Conservation (phyloP, 768 basidiomycete genomes). For the Udeniomyces megalosporus region DNA sequence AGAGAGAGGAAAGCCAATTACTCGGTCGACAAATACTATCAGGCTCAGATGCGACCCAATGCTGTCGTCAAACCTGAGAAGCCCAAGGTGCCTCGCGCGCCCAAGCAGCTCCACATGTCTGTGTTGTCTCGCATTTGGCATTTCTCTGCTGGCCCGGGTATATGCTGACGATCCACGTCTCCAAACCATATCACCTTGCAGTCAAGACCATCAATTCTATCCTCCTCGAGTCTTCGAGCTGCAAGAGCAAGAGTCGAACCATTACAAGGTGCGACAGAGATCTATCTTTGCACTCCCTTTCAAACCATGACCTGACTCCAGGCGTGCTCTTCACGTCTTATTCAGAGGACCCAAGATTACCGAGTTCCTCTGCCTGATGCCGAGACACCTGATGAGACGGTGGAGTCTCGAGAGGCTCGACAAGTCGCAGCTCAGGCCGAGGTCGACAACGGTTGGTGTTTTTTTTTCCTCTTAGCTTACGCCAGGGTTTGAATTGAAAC, state of each 20-base stretch:
- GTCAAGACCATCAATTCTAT: slow-evolving; percentile 96
- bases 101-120: slow-evolving; percentile 71
- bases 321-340: not conserved
- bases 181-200: too few relatives aligned
- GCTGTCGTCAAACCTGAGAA: slow-evolving; percentile 50
- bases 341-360: slow-evolving; percentile 28
- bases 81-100: slow-evolving; percentile 66
- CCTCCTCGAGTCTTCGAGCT: slow-evolving; percentile 59
- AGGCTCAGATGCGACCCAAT: slow-evolving; percentile 63
- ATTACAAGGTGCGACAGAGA: slow-evolving; percentile 71
- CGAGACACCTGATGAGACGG: slow-evolving; percentile 53
- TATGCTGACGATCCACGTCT: too few relatives aligned
- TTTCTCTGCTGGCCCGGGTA: too few relatives aligned
- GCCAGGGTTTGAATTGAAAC: too few relatives aligned
- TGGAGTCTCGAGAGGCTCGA: slow-evolving; percentile 72
- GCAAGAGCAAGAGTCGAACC: slow-evolving; percentile 73
- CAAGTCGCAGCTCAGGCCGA: slow-evolving; percentile 60
- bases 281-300: too few relatives aligned
- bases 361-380: slow-evolving; percentile 44
- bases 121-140: slow-evolving; percentile 24
- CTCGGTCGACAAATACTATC: slow-evolving; percentile 89
- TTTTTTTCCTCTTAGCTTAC: too few relatives aligned
- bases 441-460: slow-evolving; percentile 58
- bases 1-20: slow-evolving; percentile 72
- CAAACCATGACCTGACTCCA: not conserved